Conservation (phyloP, 2,329 filamentous ascomycete genomes). For the Rhynchosporium agropyri region DNA sequence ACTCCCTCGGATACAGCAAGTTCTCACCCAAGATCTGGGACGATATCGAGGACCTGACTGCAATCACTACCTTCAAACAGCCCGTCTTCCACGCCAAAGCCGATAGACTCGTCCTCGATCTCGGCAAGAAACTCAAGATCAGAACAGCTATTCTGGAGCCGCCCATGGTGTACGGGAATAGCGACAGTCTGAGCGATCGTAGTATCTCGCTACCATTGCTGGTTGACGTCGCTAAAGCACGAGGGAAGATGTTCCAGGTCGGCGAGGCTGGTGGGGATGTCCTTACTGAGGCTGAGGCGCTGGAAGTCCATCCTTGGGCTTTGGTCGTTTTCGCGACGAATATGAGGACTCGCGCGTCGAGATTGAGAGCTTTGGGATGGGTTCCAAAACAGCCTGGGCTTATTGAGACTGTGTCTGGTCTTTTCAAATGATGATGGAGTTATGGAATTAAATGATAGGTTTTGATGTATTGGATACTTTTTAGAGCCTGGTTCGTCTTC, state of each 20-base stretch:
- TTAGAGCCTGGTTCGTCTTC: no score
- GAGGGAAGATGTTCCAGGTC: slow-evolving; percentile 52
- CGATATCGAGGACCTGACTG: slow-evolving; percentile 49
- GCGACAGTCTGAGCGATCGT: slow-evolving; percentile 54
- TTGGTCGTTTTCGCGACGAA: slow-evolving; percentile 29
- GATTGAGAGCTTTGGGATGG: slow-evolving; percentile 15
- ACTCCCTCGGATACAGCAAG: slow-evolving; percentile 20
- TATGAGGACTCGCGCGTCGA: slow-evolving; percentile 20
- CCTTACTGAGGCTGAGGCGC: slow-evolving; percentile 24
- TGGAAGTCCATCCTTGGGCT: slow-evolving; percentile 27
- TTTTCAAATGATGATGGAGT: neutral
- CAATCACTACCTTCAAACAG: slow-evolving; percentile 50
- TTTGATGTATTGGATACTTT: neutral
- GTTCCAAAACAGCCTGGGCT: neutral
- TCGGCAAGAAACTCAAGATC: slow-evolving; percentile 43
- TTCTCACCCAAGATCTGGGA: slow-evolving; percentile 48
- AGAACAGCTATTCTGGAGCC: slow-evolving; percentile 60
- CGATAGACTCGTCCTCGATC: slow-evolving; percentile 53
- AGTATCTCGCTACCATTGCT: slow-evolving; percentile 54
- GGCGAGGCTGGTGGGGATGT: slow-evolving; percentile 45
- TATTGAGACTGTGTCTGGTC: neutral
- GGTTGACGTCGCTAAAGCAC: slow-evolving; percentile 47
- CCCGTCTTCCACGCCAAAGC: slow-evolving; percentile 53
- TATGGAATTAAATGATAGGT: neutral
- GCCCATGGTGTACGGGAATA: slow-evolving; percentile 56